phyloP scores from a whole-genome alignment of 495 filamentous ascomycete species.

The Hamigera avellanea region DNA sequence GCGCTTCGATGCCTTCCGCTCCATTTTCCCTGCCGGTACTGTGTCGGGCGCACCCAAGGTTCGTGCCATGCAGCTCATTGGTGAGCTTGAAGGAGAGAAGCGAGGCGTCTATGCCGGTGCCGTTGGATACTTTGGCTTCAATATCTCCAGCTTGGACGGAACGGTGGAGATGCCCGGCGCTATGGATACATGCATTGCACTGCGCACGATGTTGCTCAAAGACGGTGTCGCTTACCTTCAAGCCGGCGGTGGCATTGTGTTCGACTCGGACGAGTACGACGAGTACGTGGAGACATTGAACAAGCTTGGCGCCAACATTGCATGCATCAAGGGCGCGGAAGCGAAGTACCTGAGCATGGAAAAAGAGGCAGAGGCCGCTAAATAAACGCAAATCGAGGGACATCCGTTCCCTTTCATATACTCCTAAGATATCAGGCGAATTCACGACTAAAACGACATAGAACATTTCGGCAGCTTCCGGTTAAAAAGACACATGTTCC shows the following conservation, averaged over 20 bases:
- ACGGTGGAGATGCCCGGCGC: slow-evolving; percentile 51
- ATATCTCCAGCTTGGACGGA: slow-evolving; percentile 26
- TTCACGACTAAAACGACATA: neutral
- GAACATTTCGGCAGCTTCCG: too few relatives aligned
- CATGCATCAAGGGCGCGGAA: slow-evolving; percentile 77
- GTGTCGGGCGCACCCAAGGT: slow-evolving; percentile 94
- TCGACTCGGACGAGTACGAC: slow-evolving; percentile 86
- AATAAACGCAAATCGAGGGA: too few relatives aligned
- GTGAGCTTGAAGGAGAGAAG: slow-evolving; percentile 86
- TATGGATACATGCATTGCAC: slow-evolving; percentile 98
- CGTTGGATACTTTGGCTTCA: slow-evolving; percentile 62
- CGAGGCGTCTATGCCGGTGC: slow-evolving; percentile 95
- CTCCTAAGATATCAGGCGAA: neutral
- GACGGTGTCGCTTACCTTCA: slow-evolving; percentile 86
- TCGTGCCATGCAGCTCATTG: slow-evolving; percentile 91
- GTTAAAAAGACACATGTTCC: too few relatives aligned
- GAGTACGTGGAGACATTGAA: slow-evolving; percentile 97
- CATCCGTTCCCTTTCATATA: too few relatives aligned
- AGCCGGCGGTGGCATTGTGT: slow-evolving; percentile 95
- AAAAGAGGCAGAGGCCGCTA: slow-evolving; percentile 4
- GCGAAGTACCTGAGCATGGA: slow-evolving; percentile 51
- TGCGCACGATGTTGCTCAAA: slow-evolving; percentile 92
- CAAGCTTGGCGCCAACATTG: slow-evolving; percentile 81
- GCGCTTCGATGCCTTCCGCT: slow-evolving; percentile 89
- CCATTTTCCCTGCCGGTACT: slow-evolving; percentile 92